phyloP scores from a whole-genome alignment of 2,329 filamentous ascomycete genomes.

The Apiospora koreana region DNA sequence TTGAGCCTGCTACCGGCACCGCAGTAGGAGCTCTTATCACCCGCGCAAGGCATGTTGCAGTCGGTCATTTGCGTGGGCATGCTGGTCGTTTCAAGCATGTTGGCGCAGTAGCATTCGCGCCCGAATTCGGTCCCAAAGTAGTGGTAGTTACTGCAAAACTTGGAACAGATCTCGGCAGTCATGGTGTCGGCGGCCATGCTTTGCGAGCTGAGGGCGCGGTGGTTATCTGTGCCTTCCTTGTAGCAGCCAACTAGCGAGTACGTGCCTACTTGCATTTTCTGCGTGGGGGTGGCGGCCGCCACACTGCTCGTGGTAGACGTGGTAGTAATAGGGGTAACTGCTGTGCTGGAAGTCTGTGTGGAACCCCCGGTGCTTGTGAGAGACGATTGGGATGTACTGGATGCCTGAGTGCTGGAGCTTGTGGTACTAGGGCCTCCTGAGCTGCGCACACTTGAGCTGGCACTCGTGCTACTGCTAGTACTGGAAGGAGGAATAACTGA shows the following conservation, averaged over 20 bases:
- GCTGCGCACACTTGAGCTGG: conserved; percentile 19
- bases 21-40: conserved; percentile 27
- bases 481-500: conserved; percentile 19
- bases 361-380: not conserved
- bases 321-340: not conserved
- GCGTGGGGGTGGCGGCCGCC: conserved; percentile 24
- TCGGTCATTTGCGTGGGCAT: conserved; percentile 18
- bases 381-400: conserved; percentile 24
- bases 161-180: conserved; percentile 50
- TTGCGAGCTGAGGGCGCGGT: conserved; percentile 44
- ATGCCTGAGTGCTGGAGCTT: conserved; percentile 30
- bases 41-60: conserved; percentile 32
- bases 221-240: conserved; percentile 42
- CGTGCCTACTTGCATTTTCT: conserved; percentile 42
- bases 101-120: conserved; percentile 44
- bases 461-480: conserved; percentile 13
- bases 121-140: conserved; percentile 56
- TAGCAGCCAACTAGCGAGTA: conserved; percentile 50
- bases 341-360: not conserved
- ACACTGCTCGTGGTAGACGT: not conserved
- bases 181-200: conserved; percentile 47
- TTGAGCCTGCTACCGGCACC: conserved; percentile 27
- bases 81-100: conserved; percentile 20
- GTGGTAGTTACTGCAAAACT: conserved; percentile 46
- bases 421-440: conserved; percentile 21